Percentiles rank a stretch among this genome's conserved stretches.
Evolutionary conservation across 306 rosid genomes (phyloP).

Genomic region (Medicago truncatula): MtrunA17r5.0-ANR NC_053045.1:1705501-1706000

Average conservation of each 20-base stretch:
- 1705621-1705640: conserved; percentile 71
- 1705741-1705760: conserved; percentile 77
- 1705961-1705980: conserved; percentile 71
- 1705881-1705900: conserved; percentile 16
- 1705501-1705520: conserved; percentile 60
- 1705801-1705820: background rate
- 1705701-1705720: conserved; percentile 56
- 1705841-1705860: background rate
- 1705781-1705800: conserved; percentile 75
- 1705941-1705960: conserved; percentile 44
- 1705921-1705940: conserved; percentile 68
- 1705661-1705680: conserved; percentile 65
- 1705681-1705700: conserved; percentile 60
- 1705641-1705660: conserved; percentile 64
- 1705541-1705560: conserved; percentile 25
- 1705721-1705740: conserved; percentile 56
- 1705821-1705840: background rate
- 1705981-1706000: conserved; percentile 57
- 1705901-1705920: conserved; percentile 63
- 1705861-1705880: conserved; percentile 1
- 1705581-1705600: conserved; percentile 21
- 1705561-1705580: conserved; percentile 19
- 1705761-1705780: conserved; percentile 91
- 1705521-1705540: conserved; percentile 71
- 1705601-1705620: conserved; percentile 41